Percentiles rank a stretch among this genome's conserved stretches.
These are phyloP conservation scores for Hyaloperonospora arabidopsidis DNA, from an alignment of 352 stramenopile genomes.

Conservation along the genomic window DNA sequence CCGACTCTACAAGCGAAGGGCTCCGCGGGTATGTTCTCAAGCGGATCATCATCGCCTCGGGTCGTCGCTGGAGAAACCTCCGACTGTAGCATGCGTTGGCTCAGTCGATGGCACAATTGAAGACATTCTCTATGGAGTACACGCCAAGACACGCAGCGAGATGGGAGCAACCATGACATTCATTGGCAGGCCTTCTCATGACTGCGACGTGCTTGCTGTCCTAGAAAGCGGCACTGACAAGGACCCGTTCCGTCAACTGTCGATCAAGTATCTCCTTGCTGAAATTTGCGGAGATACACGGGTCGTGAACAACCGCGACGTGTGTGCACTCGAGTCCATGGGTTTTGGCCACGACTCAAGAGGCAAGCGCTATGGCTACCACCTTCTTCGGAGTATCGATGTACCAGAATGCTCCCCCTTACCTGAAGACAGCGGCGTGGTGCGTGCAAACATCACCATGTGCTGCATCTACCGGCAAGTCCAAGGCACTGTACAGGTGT, in stretches of 20 bases:
- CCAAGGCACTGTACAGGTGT: slow-evolving; percentile 36
- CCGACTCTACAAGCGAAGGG: slow-evolving; percentile 37
- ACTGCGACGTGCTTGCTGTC: slow-evolving; percentile 40
- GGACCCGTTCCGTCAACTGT: slow-evolving; percentile 48
- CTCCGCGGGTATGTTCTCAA: slow-evolving; percentile 2
- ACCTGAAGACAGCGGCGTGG: slow-evolving; percentile 34
- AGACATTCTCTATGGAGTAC: slow-evolving; percentile 48
- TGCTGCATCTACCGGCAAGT: slow-evolving; percentile 63
- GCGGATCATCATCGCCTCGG: slow-evolving; percentile 11
- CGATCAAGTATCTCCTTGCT: slow-evolving; percentile 47
- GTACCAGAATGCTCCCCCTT: slow-evolving; percentile 39
- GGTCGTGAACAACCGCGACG: slow-evolving; percentile 45
- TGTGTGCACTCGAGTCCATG: slow-evolving; percentile 44
- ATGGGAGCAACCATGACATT: slow-evolving; percentile 47
- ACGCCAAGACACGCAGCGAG: slow-evolving; percentile 48
- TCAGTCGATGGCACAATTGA: slow-evolving; percentile 44
- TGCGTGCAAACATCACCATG: slow-evolving; percentile 43
- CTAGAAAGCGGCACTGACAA: slow-evolving; percentile 34
- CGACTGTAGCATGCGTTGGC: slow-evolving; percentile 47
- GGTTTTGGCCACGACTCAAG: slow-evolving; percentile 31
- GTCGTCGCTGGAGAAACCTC: slow-evolving; percentile 17
- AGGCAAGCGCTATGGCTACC: slow-evolving; percentile 41
- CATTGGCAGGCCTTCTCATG: slow-evolving; percentile 32
- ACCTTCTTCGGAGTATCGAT: slow-evolving; percentile 50
- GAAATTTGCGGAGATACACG: slow-evolving; percentile 36